Evolutionary conservation across 2,329 filamentous ascomycete genomes (phyloP).

Genomic region (Aspergillus felis): DNA sequence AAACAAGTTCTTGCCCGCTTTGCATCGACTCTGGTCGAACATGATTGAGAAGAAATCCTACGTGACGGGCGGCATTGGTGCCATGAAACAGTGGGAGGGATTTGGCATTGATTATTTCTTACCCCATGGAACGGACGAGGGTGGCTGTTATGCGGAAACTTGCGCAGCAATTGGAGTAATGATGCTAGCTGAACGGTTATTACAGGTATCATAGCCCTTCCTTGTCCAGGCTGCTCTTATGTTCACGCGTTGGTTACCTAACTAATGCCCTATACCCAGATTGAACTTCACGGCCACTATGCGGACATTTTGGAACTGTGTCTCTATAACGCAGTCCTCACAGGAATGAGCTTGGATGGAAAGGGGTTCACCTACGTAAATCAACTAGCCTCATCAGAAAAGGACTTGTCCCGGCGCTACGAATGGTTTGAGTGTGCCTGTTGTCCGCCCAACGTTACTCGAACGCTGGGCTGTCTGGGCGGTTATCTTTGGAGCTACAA

Average conservation of each 20-base stretch:
- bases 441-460: conserved; percentile 58
- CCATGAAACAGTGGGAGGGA: conserved; percentile 56
- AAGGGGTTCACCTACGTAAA: conserved; percentile 60
- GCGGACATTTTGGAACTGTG: conserved; percentile 59
- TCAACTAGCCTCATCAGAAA: conserved; percentile 54
- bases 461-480: conserved; percentile 54
- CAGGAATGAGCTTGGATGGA: conserved; percentile 54
- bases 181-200: conserved; percentile 56
- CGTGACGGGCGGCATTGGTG: conserved; percentile 58
- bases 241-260: neutral
- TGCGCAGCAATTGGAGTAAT: conserved; percentile 59
- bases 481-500: conserved; percentile 39
- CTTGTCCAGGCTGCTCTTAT: conserved; percentile 23
- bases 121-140: conserved; percentile 56
- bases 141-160: conserved; percentile 61
- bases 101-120: conserved; percentile 59
- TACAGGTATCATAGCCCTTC: neutral
- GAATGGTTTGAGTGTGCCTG: conserved; percentile 60
- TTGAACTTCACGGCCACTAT: conserved; percentile 52
- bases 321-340: conserved; percentile 59
- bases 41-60: conserved; percentile 62
- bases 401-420: conserved; percentile 47
- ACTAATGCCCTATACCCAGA: conserved; percentile 22
- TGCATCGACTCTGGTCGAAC: conserved; percentile 54
- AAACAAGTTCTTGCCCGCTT: conserved; percentile 25